Evolutionary conservation across 805 yeast genomes (phyloP).

Genomic region (Candida peoriensis): DNA sequence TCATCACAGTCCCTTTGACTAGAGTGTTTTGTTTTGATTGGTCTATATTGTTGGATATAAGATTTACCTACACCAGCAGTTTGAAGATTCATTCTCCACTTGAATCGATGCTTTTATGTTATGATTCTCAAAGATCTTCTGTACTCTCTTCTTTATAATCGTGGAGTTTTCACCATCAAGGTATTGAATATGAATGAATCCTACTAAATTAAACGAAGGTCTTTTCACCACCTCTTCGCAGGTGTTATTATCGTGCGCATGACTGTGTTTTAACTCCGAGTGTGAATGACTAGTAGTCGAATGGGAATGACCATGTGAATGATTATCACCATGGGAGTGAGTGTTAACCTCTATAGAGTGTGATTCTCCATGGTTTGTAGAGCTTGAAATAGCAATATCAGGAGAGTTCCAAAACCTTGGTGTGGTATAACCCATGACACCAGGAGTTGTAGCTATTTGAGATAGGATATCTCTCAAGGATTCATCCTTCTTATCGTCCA

Average conservation of each 20-base stretch:
- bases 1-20: no score
- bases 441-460: constrained; percentile 66
- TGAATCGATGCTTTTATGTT: constrained; percentile 58
- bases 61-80: constrained; percentile 59
- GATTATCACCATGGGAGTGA: constrained; percentile 1
- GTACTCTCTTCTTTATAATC: constrained; percentile 55
- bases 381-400: constrained; percentile 24
- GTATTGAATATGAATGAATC: constrained; percentile 80
- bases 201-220: constrained; percentile 41
- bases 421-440: constrained; percentile 78
- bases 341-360: constrained; percentile 16
- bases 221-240: constrained; percentile 19
- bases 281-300: constrained; percentile 12
- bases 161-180: constrained; percentile 59
- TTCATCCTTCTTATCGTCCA: constrained; percentile 56
- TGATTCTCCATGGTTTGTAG: constrained; percentile 21
- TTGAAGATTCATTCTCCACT: constrained; percentile 57
- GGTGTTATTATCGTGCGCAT: constrained; percentile 8
- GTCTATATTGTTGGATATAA: background rate
- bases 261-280: constrained; percentile 7
- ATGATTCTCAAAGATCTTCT: constrained; percentile 43
- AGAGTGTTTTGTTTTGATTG: no score
- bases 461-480: constrained; percentile 58
- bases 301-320: constrained; percentile 3
- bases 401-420: constrained; percentile 86